Base-by-base conservation (phyloP, 345 rosid genomes). In the Eutrema japonicum region DNA sequence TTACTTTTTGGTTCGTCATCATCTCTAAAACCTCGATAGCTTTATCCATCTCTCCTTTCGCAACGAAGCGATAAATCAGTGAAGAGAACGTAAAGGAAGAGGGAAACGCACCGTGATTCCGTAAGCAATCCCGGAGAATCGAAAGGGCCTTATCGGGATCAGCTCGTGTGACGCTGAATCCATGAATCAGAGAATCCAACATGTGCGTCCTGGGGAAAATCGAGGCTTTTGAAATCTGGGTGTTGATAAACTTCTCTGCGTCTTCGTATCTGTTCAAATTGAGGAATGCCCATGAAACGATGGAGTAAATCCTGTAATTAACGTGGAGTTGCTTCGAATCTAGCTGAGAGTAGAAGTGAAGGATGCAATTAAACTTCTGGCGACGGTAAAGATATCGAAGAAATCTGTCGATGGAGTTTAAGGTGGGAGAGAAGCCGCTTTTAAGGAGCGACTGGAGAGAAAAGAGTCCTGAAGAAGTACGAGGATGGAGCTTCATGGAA, bases 21-120 rank as follows among this genome's bases (percentile, higher is more conserved):
- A 88, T 70, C 78, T 86, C 90, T 71, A 89, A 36, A 33, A 88
- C 93, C 80, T 84, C 88, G 48, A 85, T 60, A 8, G 97, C 88
- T 57, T 73, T 76, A 55, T 74, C 71, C 87, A 86, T 82, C 64
- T 84, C 73, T 45, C 93, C 89, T 59, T 13, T 73, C 54, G 55
- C 76, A 58, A 82, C 67, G 82, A 92, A 87, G 58, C 82, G 50
- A 74, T 72, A 81, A 61, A 92, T 76, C 80, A 89, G 64, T n/a
- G 86, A 83, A 73, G 73, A 79, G 70, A 89, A 74, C 3, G 91
- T 78, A 55, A 59, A 79, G 50, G 85, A 86, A 77, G 91, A 86
- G 27, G 88, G 96, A 79, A 89, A 70, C 48, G 79, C 72, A 79
- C 88, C 81, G 70, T 75, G 69, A 80, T 67, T 81, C 69, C 63